Evolutionary conservation across 75 land plant genomes (phyloP), one percentile per base, ranked within the genome.

Genomic region (Isoetes taiwanensis): DNA sequence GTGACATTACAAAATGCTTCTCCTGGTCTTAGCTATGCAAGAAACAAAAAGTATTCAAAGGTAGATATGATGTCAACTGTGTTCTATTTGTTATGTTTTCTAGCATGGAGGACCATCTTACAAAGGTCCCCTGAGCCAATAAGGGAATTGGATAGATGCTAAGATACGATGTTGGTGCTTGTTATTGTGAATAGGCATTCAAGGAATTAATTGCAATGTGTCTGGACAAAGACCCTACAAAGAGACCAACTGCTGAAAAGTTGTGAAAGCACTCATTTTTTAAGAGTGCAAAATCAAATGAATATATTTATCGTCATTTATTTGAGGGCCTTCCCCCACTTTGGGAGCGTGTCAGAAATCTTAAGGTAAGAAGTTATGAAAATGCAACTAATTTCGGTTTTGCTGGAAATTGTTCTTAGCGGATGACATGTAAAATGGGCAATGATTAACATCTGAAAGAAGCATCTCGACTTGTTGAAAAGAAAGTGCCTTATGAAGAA

Each of bases 1-100:
- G 83, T 91, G 97, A 93, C 98, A 14, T 68, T 93, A 72, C 98
- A 93, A 62, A 84, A 84, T 78, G 89, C 98, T 41, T 96, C 98
- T 21, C 98, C 98, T 24, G 85, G 96, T 41, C 84, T 93, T 42
- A 85, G 87, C 71, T 79, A 83, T 73, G 84, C 79, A 59, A 70
- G 86, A 24, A 90, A 93, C 59, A 84, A 65, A 40, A 78, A 71
- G 33, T 93, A 87, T 59, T 93, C 98, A 24, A 83, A 79, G 95
- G 97, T 81, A 72, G 21, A 21, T 29, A 57, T 24, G n/a, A n/a
- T n/a, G n/a, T n/a, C n/a, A n/a, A n/a, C n/a, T n/a, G n/a, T n/a
- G n/a, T n/a, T n/a, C n/a, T n/a, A n/a, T n/a, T n/a, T n/a, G n/a
- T n/a, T n/a, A n/a, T n/a, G n/a, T n/a, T n/a, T n/a, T n/a, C n/a